A percentile compares a stretch with the other conserved stretches of the same genome.
phyloP scores from a whole-genome alignment of 768 basidiomycete species.

The Pulveroboletus sp. region DNA sequence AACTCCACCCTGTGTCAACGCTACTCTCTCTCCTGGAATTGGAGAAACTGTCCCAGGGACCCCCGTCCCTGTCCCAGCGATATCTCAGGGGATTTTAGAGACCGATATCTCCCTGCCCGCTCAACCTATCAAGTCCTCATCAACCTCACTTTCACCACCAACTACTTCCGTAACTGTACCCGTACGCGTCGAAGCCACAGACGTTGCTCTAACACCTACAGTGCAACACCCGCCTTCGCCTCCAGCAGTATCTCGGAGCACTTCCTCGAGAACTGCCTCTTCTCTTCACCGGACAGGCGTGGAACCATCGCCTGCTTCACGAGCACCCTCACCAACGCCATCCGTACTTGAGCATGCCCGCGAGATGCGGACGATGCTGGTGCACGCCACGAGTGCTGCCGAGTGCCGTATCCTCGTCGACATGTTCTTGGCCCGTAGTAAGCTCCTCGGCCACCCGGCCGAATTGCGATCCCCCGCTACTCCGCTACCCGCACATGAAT shows the following conservation, averaged over 20 bases:
- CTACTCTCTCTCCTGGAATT: slow-evolving; percentile 6
- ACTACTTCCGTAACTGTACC: slow-evolving; percentile 1
- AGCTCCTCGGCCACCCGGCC: slow-evolving; percentile 35
- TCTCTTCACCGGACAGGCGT: slow-evolving; percentile 5
- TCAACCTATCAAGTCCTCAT: slow-evolving; percentile 3
- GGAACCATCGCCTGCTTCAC: slow-evolving; percentile 12
- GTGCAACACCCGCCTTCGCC: slow-evolving; percentile 1
- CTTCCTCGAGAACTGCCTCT: slow-evolving; percentile 13
- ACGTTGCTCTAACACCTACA: background rate
- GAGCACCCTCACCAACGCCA: slow-evolving; percentile 16
- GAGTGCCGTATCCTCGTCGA: slow-evolving; percentile 85
- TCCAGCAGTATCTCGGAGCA: slow-evolving; percentile 6
- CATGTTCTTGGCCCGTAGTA: slow-evolving; percentile 69
- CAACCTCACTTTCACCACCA: slow-evolving; percentile 4
- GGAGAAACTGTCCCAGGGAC: background rate
- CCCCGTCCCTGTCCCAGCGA: background rate
- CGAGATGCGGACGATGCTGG: slow-evolving; percentile 65
- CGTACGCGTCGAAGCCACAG: slow-evolving; percentile 1
- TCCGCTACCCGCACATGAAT: slow-evolving; percentile 35
- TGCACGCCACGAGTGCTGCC: slow-evolving; percentile 64
- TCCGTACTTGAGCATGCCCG: slow-evolving; percentile 44
- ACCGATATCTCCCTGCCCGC: slow-evolving; percentile 1
- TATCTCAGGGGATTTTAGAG: slow-evolving; percentile 7
- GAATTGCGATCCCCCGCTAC: slow-evolving; percentile 26
- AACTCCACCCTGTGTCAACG: background rate